These are phyloP conservation scores for Clitocybe nebularis DNA, from an alignment of 1,284 basidiomycete genomes.

Conservation along the genomic window DNA sequence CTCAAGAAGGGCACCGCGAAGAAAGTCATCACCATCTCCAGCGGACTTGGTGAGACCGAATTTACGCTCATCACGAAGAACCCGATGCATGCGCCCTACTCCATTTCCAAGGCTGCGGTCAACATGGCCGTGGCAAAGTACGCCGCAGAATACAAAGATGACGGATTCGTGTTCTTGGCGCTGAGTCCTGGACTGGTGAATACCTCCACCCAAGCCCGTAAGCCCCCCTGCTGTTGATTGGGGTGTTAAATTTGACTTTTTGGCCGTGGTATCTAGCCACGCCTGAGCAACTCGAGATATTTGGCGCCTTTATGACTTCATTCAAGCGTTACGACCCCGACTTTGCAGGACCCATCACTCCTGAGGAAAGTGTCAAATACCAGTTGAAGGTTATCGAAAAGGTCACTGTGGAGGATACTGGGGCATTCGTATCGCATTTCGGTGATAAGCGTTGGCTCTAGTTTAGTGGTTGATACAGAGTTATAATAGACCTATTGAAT, in stretches of 20 bases:
- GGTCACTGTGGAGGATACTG: conserved; percentile 25
- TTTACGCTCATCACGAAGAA: conserved; percentile 17
- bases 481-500: too few species aligned
- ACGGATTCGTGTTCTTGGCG: conserved; percentile 34
- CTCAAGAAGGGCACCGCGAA: conserved; percentile 30
- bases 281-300: conserved; percentile 17
- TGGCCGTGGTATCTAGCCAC: conserved; percentile 14
- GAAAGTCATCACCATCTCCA: conserved; percentile 33
- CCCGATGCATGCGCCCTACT: conserved; percentile 23
- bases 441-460: conserved; percentile 31
- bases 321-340: conserved; percentile 21
- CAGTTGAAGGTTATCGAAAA: conserved; percentile 28
- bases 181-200: conserved; percentile 35
- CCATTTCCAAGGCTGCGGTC: conserved; percentile 33
- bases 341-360: conserved; percentile 29
- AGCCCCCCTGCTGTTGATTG: neutral
- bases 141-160: conserved; percentile 27
- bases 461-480: too few species aligned
- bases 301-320: conserved; percentile 12
- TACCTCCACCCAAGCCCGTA: conserved; percentile 15
- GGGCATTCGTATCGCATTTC: conserved; percentile 33
- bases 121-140: conserved; percentile 37
- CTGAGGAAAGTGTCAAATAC: conserved; percentile 27
- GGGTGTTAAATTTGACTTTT: neutral
- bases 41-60: conserved; percentile 27